Conservation (phyloP, 768 basidiomycete genomes). For the Kwoniella bestiolae region DNA sequence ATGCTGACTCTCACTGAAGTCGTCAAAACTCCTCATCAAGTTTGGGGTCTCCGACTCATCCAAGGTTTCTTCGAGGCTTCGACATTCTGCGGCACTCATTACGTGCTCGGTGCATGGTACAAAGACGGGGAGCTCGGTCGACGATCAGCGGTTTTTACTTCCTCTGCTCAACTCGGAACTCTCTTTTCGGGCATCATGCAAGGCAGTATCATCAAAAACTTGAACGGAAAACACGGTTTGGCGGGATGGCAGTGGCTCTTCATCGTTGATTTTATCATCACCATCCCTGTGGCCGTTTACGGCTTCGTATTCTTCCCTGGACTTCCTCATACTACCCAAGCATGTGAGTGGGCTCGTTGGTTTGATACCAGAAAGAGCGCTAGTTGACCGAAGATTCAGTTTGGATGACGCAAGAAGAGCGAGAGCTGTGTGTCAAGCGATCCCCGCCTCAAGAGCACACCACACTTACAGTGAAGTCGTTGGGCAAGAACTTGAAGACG, state of each 20-base stretch:
- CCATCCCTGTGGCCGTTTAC: constrained; percentile 71
- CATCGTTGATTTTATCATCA: constrained; percentile 34
- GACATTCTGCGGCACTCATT: constrained; percentile 76
- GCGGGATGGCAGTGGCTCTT: constrained; percentile 37
- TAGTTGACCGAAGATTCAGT: constrained; percentile 55
- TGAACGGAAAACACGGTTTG: constrained; percentile 33
- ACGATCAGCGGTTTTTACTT: constrained; percentile 69
- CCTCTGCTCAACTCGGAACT: constrained; percentile 39
- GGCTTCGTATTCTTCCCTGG: constrained; percentile 76
- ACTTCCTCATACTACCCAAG: constrained; percentile 65
- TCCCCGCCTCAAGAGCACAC: constrained; percentile 27
- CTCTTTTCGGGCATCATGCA: constrained; percentile 49
- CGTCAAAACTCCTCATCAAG: constrained; percentile 33
- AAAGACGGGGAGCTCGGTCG: constrained; percentile 71
- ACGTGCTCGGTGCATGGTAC: constrained; percentile 78
- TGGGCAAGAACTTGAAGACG: constrained; percentile 21
- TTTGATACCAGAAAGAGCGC: background rate
- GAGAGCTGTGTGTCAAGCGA: constrained; percentile 30
- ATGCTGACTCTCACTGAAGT: constrained; percentile 10
- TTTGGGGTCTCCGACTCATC: constrained; percentile 73
- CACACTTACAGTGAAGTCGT: constrained; percentile 15
- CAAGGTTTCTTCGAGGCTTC: constrained; percentile 75
- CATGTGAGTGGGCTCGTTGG: constrained; percentile 14
- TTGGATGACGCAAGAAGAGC: constrained; percentile 64
- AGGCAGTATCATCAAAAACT: constrained; percentile 38